Base-by-base conservation (phyloP, 2,329 filamentous ascomycete species). In the Ophiostoma pallidulum region DNA sequence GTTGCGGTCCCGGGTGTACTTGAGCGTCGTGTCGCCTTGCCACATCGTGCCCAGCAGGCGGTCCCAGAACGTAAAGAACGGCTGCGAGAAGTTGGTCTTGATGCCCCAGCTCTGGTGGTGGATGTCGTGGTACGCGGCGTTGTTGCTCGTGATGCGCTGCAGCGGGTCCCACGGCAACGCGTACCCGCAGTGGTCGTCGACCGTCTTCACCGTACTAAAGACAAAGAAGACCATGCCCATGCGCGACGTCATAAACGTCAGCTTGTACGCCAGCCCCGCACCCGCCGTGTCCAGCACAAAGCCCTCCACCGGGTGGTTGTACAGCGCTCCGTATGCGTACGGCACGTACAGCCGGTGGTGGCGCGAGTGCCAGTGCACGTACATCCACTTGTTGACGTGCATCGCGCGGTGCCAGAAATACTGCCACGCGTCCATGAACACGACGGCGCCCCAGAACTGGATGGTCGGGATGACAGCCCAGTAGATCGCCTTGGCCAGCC, bases 81-180 rank as follows among this genome's bases (percentile, higher is more conserved):
- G 87, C 66, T 94, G 87, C 5, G 82, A 84, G 64, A 88, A 94
- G 68, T 94, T 94, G 54, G 84, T 86, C 76, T 97, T 98, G 74
- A 98, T 95, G 49, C 92, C 92, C 90, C 91, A 97, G 66, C 86
- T 94, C 68, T 98, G 92, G 68, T 98, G 92, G 67, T 98, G 92
- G 50, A 98, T 91, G 61, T 98, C 92, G 62, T 98, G 92, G 66
- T 97, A 98, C 31, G 82, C 84, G 22, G 92, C 91, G 58, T 97
- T 96, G 73, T 98, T 97, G 63, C 85, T 85, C 38, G 90, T 94
- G 52, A 97, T 74, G 61, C 84, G 82, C 72, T 96, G 90, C 46
- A 97, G 72, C 2, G 91, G 91, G 64, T 98, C 92, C 80, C 85
- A 97, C 1, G 92, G 92, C 52, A 98, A 82, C n/a, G 80, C 75